These are phyloP conservation scores for Omphalotus guepiniiformis DNA, from an alignment of 768 basidiomycete species.

Conservation along the genomic window DNA sequence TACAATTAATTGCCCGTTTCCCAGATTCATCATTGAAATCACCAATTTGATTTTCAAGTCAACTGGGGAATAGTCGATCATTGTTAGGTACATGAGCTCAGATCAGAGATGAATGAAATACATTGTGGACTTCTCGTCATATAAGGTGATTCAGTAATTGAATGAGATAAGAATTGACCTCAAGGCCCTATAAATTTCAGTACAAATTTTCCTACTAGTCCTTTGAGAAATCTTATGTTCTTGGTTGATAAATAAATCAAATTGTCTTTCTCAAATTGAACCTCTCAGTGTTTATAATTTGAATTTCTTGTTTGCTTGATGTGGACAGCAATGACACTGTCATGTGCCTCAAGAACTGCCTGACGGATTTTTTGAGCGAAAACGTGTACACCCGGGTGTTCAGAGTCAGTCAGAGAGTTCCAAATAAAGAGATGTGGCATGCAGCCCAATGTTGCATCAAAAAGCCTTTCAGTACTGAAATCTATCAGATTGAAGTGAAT, in stretches of 20 bases:
- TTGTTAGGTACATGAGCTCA: constrained; percentile 23
- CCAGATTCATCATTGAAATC: constrained; percentile 19
- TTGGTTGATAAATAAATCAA: constrained; percentile 28
- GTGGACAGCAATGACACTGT: constrained; percentile 22
- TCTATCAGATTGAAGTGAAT: no score
- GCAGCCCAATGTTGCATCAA: no score
- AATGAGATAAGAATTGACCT: constrained; percentile 19
- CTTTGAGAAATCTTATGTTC: constrained; percentile 29
- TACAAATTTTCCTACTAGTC: constrained; percentile 24
- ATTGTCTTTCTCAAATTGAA: constrained; percentile 18
- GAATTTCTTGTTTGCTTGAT: constrained; percentile 20
- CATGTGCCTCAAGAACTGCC: constrained; percentile 21
- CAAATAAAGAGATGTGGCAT: constrained; percentile 18
- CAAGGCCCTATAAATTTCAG: constrained; percentile 32
- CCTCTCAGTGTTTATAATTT: constrained; percentile 15
- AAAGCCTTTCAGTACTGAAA: no score
- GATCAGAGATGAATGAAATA: constrained; percentile 23
- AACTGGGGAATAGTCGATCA: constrained; percentile 23
- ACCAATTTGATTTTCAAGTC: constrained; percentile 14
- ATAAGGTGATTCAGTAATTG: constrained; percentile 20
- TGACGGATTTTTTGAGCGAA: constrained; percentile 12
- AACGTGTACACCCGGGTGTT: constrained; percentile 8
- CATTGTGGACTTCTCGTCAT: constrained; percentile 20
- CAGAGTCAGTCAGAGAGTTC: background rate
- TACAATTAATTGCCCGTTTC: constrained; percentile 23